Conservation (phyloP, 345 rosid species). For the Eucalyptus sp. region DNA sequence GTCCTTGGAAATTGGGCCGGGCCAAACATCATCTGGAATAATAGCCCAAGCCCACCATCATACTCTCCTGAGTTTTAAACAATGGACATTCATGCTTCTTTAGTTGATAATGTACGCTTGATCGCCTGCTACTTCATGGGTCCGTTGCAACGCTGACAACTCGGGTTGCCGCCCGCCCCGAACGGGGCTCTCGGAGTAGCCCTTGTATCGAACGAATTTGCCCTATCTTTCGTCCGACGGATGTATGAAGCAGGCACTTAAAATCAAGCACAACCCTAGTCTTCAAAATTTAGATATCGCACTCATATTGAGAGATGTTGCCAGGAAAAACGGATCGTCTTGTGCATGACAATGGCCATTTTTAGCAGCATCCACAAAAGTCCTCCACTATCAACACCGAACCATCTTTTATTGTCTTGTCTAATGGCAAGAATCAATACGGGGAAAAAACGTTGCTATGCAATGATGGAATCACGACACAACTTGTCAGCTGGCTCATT, state of each 20-base stretch:
- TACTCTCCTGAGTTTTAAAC: not conserved
- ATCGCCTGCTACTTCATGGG: not conserved
- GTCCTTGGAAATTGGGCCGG: not conserved
- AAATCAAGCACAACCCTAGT: not conserved
- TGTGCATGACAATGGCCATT: not conserved
- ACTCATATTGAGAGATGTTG: not conserved
- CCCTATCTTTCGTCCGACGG: not conserved
- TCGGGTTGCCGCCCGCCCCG: rapidly evolving
- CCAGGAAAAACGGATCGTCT: not conserved
- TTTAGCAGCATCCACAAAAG: not conserved
- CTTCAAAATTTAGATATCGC: not conserved
- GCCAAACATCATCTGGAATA: not conserved
- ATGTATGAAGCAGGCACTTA: not conserved
- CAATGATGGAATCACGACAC: not conserved
- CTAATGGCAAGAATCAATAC: not conserved
- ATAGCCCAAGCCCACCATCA: not conserved
- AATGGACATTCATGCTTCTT: not conserved
- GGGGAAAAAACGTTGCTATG: not conserved
- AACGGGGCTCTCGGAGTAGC: not conserved
- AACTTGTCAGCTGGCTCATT: not conserved
- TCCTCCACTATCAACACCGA: not conserved
- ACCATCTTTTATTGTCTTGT: not conserved
- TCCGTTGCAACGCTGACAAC: not conserved
- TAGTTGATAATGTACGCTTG: not conserved
- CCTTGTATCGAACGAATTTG: not conserved